Conservation (phyloP, 805 yeast species). For the Nematodospora valgi region DNA sequence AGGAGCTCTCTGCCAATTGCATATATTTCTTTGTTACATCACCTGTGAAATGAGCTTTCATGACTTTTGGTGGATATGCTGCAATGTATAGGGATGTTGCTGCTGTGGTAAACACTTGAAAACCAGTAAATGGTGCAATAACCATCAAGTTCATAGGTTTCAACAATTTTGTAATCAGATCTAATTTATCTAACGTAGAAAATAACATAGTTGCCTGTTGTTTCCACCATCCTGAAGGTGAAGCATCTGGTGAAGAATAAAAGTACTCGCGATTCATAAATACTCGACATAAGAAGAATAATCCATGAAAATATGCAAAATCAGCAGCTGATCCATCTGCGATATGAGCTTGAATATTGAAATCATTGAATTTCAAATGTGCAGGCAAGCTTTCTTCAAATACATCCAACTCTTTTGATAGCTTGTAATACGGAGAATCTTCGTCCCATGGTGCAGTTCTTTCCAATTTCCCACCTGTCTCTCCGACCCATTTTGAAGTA, state of each 20-base stretch:
- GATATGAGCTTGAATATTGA: slow-evolving; percentile 26
- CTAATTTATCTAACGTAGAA: slow-evolving; percentile 19
- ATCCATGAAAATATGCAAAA: slow-evolving; percentile 33
- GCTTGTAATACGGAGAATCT: slow-evolving; percentile 21
- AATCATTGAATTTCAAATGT: slow-evolving; percentile 17
- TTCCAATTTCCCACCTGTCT: slow-evolving; percentile 28
- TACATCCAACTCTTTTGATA: slow-evolving; percentile 21
- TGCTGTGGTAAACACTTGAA: slow-evolving; percentile 33
- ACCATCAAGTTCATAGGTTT: slow-evolving; percentile 23
- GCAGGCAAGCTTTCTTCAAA: slow-evolving; percentile 23
- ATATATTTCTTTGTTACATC: slow-evolving; percentile 13
- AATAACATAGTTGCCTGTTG: slow-evolving; percentile 18
- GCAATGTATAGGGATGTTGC: slow-evolving; percentile 30
- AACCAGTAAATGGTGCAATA: slow-evolving; percentile 36
- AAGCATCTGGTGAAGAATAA: slow-evolving; percentile 26
- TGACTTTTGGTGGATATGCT: slow-evolving; percentile 21
- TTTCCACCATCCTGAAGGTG: slow-evolving; percentile 27
- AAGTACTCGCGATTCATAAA: slow-evolving; percentile 35
- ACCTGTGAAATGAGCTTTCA: slow-evolving; percentile 10
- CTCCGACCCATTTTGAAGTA: slow-evolving; percentile 38
- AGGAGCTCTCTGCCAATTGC: slow-evolving; percentile 18
- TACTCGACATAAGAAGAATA: slow-evolving; percentile 28
- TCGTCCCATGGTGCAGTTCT: slow-evolving; percentile 25
- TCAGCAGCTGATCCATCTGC: slow-evolving; percentile 26
- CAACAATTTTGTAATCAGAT: slow-evolving; percentile 19